Percentiles rank a stretch among this genome's conserved stretches.
phyloP scores from a whole-genome alignment of 2,329 filamentous ascomycete species.

The Xylariaceae sp. region DNA sequence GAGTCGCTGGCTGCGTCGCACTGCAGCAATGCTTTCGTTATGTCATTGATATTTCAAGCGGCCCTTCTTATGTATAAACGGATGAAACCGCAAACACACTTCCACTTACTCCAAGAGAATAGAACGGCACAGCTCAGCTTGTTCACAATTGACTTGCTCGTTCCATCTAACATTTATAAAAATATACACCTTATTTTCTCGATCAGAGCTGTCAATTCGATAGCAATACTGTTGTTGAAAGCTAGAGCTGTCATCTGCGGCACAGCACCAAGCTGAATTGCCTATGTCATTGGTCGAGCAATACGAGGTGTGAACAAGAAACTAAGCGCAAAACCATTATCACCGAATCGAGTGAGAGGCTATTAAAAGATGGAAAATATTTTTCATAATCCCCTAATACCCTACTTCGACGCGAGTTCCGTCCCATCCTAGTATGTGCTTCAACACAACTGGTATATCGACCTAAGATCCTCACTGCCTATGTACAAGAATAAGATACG shows the following conservation, averaged over 20 bases:
- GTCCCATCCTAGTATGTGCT: not conserved
- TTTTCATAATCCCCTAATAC: too few relatives aligned
- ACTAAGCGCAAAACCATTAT: not conserved
- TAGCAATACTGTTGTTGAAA: not conserved
- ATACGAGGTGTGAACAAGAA: not conserved
- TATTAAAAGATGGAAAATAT: too few relatives aligned
- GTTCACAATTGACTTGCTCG: slow-evolving; percentile 30
- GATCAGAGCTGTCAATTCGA: slow-evolving; percentile 4
- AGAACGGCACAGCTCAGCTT: slow-evolving; percentile 34
- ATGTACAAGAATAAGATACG: slow-evolving; percentile 18
- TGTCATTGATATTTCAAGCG: too few relatives aligned
- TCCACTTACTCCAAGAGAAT: slow-evolving; percentile 8
- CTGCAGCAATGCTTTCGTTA: too few relatives aligned
- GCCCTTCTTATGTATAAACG: too few relatives aligned
- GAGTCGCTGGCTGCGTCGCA: too few relatives aligned
- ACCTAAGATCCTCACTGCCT: slow-evolving; percentile 3
- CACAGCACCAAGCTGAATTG: not conserved
- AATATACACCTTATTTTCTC: slow-evolving; percentile 33
- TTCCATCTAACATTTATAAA: slow-evolving; percentile 37
- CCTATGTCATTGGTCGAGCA: not conserved
- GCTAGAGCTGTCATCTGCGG: not conserved
- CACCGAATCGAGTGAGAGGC: too few relatives aligned
- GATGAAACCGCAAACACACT: slow-evolving; percentile 34
- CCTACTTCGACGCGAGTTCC: not conserved
- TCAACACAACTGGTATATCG: not conserved